These are phyloP conservation scores for Orbilia ellipsospora DNA, from an alignment of 2,329 filamentous ascomycete species.

Conservation along the genomic window DNA sequence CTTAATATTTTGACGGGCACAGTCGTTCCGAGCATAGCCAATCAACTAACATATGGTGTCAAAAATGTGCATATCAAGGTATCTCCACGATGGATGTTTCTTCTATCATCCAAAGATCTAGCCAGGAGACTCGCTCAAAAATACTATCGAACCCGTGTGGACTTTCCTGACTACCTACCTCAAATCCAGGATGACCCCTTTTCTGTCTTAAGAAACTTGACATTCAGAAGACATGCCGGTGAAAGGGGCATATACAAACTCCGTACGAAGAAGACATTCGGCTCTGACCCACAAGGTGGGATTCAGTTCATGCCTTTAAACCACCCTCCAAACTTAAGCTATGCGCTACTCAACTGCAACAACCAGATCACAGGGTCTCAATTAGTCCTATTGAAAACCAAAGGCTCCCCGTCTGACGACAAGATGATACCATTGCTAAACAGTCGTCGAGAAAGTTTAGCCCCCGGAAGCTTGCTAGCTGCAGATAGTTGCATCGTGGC, in stretches of 20 bases:
- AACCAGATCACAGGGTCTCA: neutral
- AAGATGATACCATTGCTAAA: constrained; percentile 8
- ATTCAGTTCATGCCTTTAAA: neutral
- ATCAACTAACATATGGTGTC: neutral
- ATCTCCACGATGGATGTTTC: constrained; percentile 32
- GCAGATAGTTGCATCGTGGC: constrained; percentile 22
- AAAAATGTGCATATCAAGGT: constrained; percentile 15
- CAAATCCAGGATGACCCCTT: constrained; percentile 27
- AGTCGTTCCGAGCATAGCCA: too few relatives aligned
- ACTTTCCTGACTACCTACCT: constrained; percentile 15
- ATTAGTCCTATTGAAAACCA: constrained; percentile 9
- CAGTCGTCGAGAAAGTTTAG: constrained; percentile 18
- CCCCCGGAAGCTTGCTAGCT: neutral
- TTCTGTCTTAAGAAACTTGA: constrained; percentile 28
- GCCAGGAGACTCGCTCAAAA: constrained; percentile 4
- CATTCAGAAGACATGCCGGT: constrained; percentile 33
- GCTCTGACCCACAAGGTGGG: neutral
- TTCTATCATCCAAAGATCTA: constrained; percentile 31
- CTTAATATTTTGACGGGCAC: neutral
- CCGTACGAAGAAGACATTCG: neutral
- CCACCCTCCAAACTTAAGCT: constrained; percentile 11
- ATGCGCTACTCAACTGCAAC: constrained; percentile 4
- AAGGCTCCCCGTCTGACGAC: neutral
- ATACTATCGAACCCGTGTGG: constrained; percentile 24
- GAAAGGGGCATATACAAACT: constrained; percentile 17